Evolutionary conservation across 2,329 filamentous ascomycete genomes (phyloP).

Genomic region (Aspergillus phoenicis): DNA sequence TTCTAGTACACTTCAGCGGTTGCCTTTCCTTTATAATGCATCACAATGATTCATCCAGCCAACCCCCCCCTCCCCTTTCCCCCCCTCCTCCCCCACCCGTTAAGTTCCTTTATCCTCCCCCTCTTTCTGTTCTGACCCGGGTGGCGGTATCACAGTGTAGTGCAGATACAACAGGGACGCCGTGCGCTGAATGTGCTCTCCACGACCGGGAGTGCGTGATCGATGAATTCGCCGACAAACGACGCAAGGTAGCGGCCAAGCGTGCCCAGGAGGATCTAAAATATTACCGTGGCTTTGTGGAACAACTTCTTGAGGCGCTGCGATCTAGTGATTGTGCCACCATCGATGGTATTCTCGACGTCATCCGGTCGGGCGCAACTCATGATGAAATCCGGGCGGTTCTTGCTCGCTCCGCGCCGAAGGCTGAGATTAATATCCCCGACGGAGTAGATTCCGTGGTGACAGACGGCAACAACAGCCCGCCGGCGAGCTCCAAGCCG

Average conservation of each 20-base stretch:
- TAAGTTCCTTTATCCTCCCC: conserved; percentile 12
- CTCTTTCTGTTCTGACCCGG: conserved; percentile 11
- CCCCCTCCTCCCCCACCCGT: not conserved
- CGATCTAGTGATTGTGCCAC: conserved; percentile 24
- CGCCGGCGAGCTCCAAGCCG: not conserved
- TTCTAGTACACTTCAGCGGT: not conserved
- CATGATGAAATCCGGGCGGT: conserved; percentile 19
- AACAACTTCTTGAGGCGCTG: conserved; percentile 31
- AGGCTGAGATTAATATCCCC: not conserved
- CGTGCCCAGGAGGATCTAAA: conserved; percentile 34
- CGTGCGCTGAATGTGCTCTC: conserved; percentile 38
- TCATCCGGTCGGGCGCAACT: conserved; percentile 29
- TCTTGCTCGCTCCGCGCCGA: conserved; percentile 5
- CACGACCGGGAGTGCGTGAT: conserved; percentile 38
- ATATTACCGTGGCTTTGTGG: conserved; percentile 30
- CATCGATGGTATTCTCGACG: conserved; percentile 29
- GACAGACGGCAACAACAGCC: not conserved
- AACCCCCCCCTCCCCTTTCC: too few species aligned
- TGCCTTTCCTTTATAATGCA: not conserved
- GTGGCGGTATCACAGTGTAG: conserved; percentile 32
- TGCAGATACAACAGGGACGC: conserved; percentile 25
- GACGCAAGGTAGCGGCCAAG: conserved; percentile 37
- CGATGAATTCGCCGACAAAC: conserved; percentile 39
- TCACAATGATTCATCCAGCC: not conserved
- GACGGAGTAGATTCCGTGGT: not conserved